Percentiles rank a stretch among this genome's conserved stretches.
phyloP scores from a whole-genome alignment of 2,329 filamentous ascomycete genomes.

The Tolypocladium inflatum region DNA sequence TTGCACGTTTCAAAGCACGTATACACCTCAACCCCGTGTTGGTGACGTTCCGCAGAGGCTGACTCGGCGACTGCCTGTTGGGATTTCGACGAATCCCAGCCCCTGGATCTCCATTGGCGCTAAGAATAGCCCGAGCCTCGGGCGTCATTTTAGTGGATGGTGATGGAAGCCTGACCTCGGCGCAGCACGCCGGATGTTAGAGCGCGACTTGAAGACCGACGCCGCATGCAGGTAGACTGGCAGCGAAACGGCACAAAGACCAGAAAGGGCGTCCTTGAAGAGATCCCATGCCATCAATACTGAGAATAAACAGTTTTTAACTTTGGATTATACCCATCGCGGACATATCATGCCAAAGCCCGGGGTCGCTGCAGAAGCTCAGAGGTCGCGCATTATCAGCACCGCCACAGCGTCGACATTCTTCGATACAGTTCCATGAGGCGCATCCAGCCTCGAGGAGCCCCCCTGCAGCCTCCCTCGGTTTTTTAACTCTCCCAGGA shows the following conservation, averaged over 20 bases:
- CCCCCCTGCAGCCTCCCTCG: constrained; percentile 20
- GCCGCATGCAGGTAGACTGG: too few relatives aligned
- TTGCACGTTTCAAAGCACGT: too few relatives aligned
- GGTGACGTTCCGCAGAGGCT: too few relatives aligned
- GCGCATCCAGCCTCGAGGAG: constrained; percentile 19
- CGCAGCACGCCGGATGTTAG: background rate
- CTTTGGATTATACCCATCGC: background rate
- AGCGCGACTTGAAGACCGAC: background rate
- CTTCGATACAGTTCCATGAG: constrained; percentile 34
- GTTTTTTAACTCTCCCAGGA: constrained; percentile 16
- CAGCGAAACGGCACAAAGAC: background rate
- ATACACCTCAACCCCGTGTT: too few relatives aligned
- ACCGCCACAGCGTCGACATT: constrained; percentile 30
- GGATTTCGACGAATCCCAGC: background rate
- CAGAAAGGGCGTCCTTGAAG: background rate
- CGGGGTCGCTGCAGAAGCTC: background rate
- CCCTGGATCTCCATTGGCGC: background rate
- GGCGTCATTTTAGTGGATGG: background rate
- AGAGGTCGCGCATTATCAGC: constrained; percentile 10
- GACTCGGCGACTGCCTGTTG: background rate
- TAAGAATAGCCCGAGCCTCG: background rate
- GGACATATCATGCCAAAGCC: background rate
- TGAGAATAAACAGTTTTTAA: background rate
- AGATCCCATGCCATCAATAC: fast-evolving
- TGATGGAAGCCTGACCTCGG: background rate